Evolutionary conservation across 805 yeast species (phyloP).

Genomic region (Myxozyma monticola): DNA sequence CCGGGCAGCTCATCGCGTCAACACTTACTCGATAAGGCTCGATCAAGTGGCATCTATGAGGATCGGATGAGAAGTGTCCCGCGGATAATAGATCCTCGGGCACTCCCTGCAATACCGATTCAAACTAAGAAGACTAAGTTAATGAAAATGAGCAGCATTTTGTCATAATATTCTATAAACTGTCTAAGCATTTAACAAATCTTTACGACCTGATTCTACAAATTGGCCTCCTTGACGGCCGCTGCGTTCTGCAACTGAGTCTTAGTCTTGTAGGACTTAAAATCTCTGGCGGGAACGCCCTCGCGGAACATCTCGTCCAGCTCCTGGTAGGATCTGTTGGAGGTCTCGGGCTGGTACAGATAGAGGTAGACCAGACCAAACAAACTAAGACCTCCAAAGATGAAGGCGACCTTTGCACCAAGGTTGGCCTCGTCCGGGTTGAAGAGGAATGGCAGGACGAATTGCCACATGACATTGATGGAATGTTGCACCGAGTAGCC

Average conservation of each 20-base stretch:
- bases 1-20: too few species aligned
- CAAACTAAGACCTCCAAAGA: background rate
- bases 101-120: too few species aligned
- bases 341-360: constrained; percentile 4
- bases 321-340: background rate
- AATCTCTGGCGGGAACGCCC: constrained; percentile 1
- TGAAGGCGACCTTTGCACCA: constrained; percentile 49
- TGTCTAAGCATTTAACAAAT: too few species aligned
- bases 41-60: too few species aligned
- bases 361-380: constrained; percentile 28
- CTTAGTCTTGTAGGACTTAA: constrained; percentile 1
- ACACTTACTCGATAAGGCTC: too few species aligned
- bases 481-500: constrained; percentile 40
- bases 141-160: too few species aligned
- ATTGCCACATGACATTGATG: constrained; percentile 40
- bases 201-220: too few species aligned
- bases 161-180: too few species aligned
- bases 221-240: too few species aligned
- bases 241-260: background rate
- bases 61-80: too few species aligned
- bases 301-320: constrained; percentile 18
- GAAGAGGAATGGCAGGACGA: constrained; percentile 50
- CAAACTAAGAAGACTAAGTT: too few species aligned
- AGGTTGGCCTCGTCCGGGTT: constrained; percentile 48
- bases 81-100: too few species aligned